phyloP scores from a whole-genome alignment of 768 basidiomycete genomes.

The Amanita subjunquillea region DNA sequence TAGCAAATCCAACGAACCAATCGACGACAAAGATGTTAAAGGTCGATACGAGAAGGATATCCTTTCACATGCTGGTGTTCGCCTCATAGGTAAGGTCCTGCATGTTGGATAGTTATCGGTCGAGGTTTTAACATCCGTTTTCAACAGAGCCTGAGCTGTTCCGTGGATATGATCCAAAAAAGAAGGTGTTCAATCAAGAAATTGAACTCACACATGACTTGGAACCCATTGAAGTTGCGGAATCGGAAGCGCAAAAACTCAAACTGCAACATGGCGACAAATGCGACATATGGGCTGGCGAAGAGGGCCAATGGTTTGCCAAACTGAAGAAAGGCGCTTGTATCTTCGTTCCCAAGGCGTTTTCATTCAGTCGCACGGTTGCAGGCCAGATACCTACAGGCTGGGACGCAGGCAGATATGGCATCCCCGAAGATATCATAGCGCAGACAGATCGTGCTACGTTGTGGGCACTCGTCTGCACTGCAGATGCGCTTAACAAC shows the following conservation, averaged over 20 bases:
- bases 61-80: constrained; percentile 81
- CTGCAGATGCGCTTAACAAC: constrained; percentile 92
- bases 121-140: constrained; percentile 6
- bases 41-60: constrained; percentile 94
- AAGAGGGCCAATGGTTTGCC: constrained; percentile 93
- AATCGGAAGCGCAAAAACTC: constrained; percentile 88
- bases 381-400: constrained; percentile 96
- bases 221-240: constrained; percentile 89
- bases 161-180: constrained; percentile 96
- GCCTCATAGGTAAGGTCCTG: constrained; percentile 69
- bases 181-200: constrained; percentile 96
- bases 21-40: constrained; percentile 96
- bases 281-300: constrained; percentile 88
- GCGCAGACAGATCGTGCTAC: constrained; percentile 89
- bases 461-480: constrained; percentile 90
- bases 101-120: no score
- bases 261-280: constrained; percentile 95
- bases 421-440: constrained; percentile 93
- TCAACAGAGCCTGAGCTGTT: constrained; percentile 87
- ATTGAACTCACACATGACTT: constrained; percentile 94
- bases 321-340: constrained; percentile 98
- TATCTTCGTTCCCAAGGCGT: constrained; percentile 87
- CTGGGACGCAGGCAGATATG: constrained; percentile 94
- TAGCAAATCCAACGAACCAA: constrained; percentile 82
- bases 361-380: constrained; percentile 89